These are phyloP conservation scores for Ceratocystis colombiana DNA, from an alignment of 2,329 filamentous ascomycete genomes.

Conservation along the genomic window DNA sequence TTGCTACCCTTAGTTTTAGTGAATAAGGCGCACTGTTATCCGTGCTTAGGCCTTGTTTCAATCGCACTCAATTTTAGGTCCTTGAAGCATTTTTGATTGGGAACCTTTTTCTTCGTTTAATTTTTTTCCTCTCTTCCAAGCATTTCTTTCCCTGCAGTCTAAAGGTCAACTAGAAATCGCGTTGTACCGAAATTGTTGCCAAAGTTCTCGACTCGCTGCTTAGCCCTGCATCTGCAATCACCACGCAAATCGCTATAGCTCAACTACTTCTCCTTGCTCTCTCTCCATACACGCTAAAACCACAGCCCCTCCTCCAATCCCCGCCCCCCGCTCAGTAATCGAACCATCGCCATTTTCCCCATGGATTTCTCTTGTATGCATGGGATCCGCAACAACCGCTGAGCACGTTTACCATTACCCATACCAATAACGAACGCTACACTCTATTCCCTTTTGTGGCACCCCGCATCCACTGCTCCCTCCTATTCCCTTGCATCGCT, in stretches of 20 bases:
- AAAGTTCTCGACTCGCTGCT: neutral
- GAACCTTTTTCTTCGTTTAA: neutral
- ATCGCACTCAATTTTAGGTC: neutral
- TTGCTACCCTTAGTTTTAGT: neutral
- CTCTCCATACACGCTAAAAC: neutral
- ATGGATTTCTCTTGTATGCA: neutral
- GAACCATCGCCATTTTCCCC: neutral
- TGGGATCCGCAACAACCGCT: neutral
- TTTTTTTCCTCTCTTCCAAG: neutral
- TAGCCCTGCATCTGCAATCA: neutral
- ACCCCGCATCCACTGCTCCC: neutral
- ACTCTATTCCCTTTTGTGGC: neutral
- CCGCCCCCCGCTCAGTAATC: neutral
- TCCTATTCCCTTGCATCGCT: neutral
- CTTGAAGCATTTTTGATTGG: neutral
- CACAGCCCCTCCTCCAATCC: neutral
- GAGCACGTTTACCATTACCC: neutral
- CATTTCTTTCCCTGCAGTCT: neutral
- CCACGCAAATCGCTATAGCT: neutral
- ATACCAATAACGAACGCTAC: neutral
- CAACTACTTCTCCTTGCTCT: neutral
- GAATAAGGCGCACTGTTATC: neutral
- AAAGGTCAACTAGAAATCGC: neutral
- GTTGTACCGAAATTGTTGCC: neutral
- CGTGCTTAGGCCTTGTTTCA: constrained; percentile 11